Evolutionary conservation across 306 rosid species (phyloP), one percentile per base, ranked within the genome.

Genomic region (Pachyrhizus erosus): DNA sequence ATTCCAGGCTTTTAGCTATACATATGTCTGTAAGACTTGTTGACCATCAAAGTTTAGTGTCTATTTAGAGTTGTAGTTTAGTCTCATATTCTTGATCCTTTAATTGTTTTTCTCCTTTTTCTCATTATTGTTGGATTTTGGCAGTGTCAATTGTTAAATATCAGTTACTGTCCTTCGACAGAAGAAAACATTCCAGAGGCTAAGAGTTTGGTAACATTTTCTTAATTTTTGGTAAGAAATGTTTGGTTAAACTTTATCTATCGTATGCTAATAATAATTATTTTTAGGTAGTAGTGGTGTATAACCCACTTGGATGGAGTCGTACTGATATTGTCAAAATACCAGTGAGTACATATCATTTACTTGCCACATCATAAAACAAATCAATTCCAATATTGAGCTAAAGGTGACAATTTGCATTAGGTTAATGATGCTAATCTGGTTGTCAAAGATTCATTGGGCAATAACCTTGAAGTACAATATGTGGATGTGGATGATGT

Each of bases 251-350:
- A 62, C 7, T 29, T 45, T 21, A 21, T 69, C 55, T 9, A 45
- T 77, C 64, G 29, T 49, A 14, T 49, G 42, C 24, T 42, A 55
- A 70, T 68, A 73, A 27, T 66, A 21, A 69, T 65, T 74, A 57
- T 78, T 80, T 79, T 39, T 88, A 95, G 98, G 97, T 95, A 73
- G 76, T 91, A 29, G 96, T 95, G 76, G 94, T 87, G 21, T 95
- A 95, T 89, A 95, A 95, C 75, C 88, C 97, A 34, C 97, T 95
- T 76, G 98, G 98, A 74, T 95, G 98, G 98, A 87, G 45, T 31
- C 96, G 97, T 26, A 91, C 90, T 1, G 98, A 95, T 78, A 64
- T 89, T 20, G 77, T 93, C 77, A 88, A 84, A 84, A 90, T 95
- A 84, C 98, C 98, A 6, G 98, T 93, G 81, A 89, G 98, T 85